phyloP scores from a whole-genome alignment of 768 basidiomycete genomes.

The Royoungia palumana region DNA sequence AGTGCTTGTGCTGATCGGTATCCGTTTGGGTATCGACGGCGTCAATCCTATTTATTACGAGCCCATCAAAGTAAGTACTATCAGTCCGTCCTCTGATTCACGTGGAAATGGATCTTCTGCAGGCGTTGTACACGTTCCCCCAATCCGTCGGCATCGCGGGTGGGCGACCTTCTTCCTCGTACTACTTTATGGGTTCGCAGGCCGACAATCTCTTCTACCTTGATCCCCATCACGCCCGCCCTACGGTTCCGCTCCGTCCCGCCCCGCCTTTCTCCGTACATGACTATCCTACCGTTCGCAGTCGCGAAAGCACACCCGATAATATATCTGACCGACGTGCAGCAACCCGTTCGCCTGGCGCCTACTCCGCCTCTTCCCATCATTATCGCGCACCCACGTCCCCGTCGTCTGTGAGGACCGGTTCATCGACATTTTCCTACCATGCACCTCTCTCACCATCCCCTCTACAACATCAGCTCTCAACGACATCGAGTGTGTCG shows the following conservation, averaged over 20 bases:
- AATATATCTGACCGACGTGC: constrained; percentile 26
- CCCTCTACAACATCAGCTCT: constrained; percentile 63
- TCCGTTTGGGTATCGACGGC: constrained; percentile 85
- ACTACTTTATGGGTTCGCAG: constrained; percentile 95
- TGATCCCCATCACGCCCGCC: constrained; percentile 75
- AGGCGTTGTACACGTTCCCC: constrained; percentile 89
- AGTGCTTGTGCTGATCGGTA: constrained; percentile 82
- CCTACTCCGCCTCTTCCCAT: constrained; percentile 18
- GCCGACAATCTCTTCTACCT: constrained; percentile 83
- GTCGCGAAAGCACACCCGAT: constrained; percentile 32
- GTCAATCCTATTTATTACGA: constrained; percentile 96
- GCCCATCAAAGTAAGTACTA: constrained; percentile 59
- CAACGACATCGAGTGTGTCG: constrained; percentile 35
- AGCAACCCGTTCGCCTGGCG: constrained; percentile 24
- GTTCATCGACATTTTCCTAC: constrained; percentile 50
- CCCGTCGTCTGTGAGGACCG: constrained; percentile 50
- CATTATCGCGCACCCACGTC: constrained; percentile 44
- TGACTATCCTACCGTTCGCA: constrained; percentile 21
- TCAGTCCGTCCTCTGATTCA: not conserved
- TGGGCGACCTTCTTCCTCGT: constrained; percentile 93
- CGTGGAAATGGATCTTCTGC: constrained; percentile 1
- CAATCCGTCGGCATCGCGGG: constrained; percentile 97
- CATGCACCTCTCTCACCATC: constrained; percentile 61
- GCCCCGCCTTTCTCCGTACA: constrained; percentile 33
- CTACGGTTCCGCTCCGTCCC: constrained; percentile 67